A percentile compares a stretch with the other conserved stretches of the same genome.
These are phyloP conservation scores for Aspergillus tanneri DNA, from an alignment of 2,329 filamentous ascomycete genomes.

Conservation along the genomic window DNA sequence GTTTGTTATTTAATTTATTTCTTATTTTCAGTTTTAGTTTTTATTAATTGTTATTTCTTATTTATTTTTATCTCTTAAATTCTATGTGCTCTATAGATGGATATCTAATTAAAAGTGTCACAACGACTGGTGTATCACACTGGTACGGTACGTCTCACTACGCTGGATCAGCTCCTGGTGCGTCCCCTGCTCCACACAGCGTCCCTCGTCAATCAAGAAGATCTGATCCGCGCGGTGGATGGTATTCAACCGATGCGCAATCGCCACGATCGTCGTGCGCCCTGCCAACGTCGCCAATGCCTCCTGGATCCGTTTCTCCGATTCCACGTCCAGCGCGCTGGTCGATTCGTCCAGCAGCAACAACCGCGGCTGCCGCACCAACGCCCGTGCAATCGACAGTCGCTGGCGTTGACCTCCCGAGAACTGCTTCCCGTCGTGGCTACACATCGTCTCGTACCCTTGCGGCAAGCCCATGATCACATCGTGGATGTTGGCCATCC, in stretches of 20 bases:
- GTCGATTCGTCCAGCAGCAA: constrained; percentile 62
- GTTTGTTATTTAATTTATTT: neutral
- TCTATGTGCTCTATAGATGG: no score
- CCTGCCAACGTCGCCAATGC: constrained; percentile 35
- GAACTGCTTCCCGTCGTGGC: constrained; percentile 55
- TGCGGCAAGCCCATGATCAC: constrained; percentile 62
- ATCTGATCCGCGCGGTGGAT: constrained; percentile 72
- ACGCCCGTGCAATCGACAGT: constrained; percentile 57
- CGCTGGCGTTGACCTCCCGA: constrained; percentile 60
- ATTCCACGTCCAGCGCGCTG: constrained; percentile 57
- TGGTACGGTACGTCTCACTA: constrained; percentile 51
- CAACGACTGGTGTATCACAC: constrained; percentile 51
- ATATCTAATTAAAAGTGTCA: no score
- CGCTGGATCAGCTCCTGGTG: constrained; percentile 51
- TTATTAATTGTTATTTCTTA: neutral
- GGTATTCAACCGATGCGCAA: constrained; percentile 44
- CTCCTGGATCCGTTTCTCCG: constrained; percentile 50
- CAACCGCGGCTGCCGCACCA: constrained; percentile 55
- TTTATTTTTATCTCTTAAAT: neutral
- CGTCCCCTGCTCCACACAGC: constrained; percentile 49
- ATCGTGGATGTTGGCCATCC: constrained; percentile 69
- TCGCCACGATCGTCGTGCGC: constrained; percentile 42
- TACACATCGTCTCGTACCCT: constrained; percentile 63
- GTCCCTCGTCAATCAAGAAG: constrained; percentile 56
- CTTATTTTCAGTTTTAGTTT: neutral